A percentile compares a stretch with the other conserved stretches of the same genome.
phyloP scores from a whole-genome alignment of 768 basidiomycete species.

The Agaricus blazei region DNA sequence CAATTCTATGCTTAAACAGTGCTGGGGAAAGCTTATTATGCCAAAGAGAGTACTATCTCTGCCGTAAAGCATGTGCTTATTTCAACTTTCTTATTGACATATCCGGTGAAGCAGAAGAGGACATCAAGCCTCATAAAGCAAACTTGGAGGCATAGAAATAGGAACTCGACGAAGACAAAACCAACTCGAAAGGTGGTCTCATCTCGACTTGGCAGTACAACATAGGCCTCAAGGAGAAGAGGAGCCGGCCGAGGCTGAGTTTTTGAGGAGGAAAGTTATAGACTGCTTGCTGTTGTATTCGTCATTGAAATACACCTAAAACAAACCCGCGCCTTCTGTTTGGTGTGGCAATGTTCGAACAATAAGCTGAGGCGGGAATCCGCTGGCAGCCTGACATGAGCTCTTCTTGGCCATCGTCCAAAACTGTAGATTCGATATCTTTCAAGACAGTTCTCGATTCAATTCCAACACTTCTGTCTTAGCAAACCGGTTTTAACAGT shows the following conservation, averaged over 20 bases:
- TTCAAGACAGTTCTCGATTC: slow-evolving; percentile 34
- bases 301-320: slow-evolving; percentile 74
- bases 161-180: slow-evolving; percentile 78
- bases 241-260: slow-evolving; percentile 70
- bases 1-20: slow-evolving; percentile 70
- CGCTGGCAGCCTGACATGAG: slow-evolving; percentile 70
- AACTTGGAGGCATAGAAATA: slow-evolving; percentile 67
- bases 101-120: slow-evolving; percentile 81
- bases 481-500: no score
- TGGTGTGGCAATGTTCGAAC: slow-evolving; percentile 84
- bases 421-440: no score
- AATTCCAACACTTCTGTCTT: slow-evolving; percentile 27
- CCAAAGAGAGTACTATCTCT: slow-evolving; percentile 73
- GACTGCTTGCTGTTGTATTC: slow-evolving; percentile 97
- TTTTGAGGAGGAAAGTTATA: slow-evolving; percentile 79
- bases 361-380: slow-evolving; percentile 78
- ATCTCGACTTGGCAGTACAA: slow-evolving; percentile 60
- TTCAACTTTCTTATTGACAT: slow-evolving; percentile 50
- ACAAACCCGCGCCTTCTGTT: slow-evolving; percentile 56
- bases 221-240: slow-evolving; percentile 68
- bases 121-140: slow-evolving; percentile 87
- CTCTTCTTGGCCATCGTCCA: slow-evolving; percentile 84
- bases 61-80: slow-evolving; percentile 93
- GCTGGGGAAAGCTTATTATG: slow-evolving; percentile 85
- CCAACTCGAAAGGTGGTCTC: slow-evolving; percentile 70